Evolutionary conservation across 75 land plant genomes (phyloP).

Genomic region (Sequoiadendron giganteum): DNA sequence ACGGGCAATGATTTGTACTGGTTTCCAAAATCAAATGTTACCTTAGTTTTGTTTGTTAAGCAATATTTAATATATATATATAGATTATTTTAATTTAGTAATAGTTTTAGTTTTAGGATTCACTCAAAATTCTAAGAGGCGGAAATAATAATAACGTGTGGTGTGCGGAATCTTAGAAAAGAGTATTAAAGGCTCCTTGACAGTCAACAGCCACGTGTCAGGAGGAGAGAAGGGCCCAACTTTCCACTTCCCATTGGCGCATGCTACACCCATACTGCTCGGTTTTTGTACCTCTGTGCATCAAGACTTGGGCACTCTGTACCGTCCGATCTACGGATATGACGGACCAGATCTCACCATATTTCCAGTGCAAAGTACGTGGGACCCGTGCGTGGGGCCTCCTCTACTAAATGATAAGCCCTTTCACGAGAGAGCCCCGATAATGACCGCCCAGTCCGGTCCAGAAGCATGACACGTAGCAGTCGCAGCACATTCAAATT

Average conservation of each 20-base stretch:
- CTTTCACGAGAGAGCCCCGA: background rate
- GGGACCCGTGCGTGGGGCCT: background rate
- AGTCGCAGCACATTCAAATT: background rate
- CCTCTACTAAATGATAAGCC: background rate
- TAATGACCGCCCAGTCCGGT: background rate
- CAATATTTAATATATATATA: too few relatives aligned
- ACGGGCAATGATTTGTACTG: too few relatives aligned
- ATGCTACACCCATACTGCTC: constrained; percentile 9
- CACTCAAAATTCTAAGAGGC: background rate
- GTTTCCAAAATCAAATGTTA: too few relatives aligned
- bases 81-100: too few relatives aligned
- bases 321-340: background rate
- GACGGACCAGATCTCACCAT: background rate
- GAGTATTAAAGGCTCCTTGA: background rate
- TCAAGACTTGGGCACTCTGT: background rate
- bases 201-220: constrained; percentile 6
- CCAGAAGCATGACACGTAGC: background rate
- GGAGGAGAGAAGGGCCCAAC: background rate
- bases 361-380: background rate
- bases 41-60: too few relatives aligned
- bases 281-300: background rate
- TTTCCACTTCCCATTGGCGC: constrained; percentile 7
- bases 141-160: background rate
- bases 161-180: background rate
- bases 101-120: too few relatives aligned